Evolutionary conservation across 1,284 basidiomycete species (phyloP).

Genomic region (Pterulicium gracile): DNA sequence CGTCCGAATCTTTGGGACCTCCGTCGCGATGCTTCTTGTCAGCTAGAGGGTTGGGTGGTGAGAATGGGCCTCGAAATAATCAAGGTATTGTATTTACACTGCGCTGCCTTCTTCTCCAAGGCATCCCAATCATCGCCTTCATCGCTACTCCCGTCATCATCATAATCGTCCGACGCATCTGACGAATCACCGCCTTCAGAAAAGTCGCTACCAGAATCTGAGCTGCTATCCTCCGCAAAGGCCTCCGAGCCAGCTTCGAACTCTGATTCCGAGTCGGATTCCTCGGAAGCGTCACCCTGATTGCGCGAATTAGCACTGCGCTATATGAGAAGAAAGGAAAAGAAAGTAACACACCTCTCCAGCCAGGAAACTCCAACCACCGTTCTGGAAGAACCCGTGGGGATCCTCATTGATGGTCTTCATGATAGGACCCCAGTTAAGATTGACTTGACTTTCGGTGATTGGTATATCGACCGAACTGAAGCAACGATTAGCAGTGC

Average conservation of each 20-base stretch:
- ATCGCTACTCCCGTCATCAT: slow-evolving; percentile 44
- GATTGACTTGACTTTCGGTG: slow-evolving; percentile 93
- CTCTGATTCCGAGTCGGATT: slow-evolving; percentile 69
- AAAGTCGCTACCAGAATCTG: slow-evolving; percentile 45
- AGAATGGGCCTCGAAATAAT: neutral
- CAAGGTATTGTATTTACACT: slow-evolving; percentile 37
- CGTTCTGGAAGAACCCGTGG: slow-evolving; percentile 91
- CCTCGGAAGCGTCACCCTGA: slow-evolving; percentile 40
- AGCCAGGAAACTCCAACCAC: slow-evolving; percentile 93
- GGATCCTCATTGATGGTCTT: slow-evolving; percentile 95
- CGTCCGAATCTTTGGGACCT: slow-evolving; percentile 47
- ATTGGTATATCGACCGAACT: slow-evolving; percentile 95
- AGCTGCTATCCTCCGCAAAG: slow-evolving; percentile 37
- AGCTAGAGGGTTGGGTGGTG: slow-evolving; percentile 26
- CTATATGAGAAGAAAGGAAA: no score
- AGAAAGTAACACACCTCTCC: slow-evolving; percentile 18
- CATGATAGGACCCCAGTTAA: slow-evolving; percentile 98
- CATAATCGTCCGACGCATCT: slow-evolving; percentile 52
- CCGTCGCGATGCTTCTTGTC: slow-evolving; percentile 53
- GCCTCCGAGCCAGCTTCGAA: slow-evolving; percentile 63
- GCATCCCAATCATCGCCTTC: slow-evolving; percentile 96
- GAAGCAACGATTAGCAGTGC: slow-evolving; percentile 5
- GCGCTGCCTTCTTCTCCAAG: slow-evolving; percentile 82
- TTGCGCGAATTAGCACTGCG: slow-evolving; percentile 4
- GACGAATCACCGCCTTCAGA: slow-evolving; percentile 63